Conservation (phyloP, 345 rosid species). For the Gossypium longicalyx region DNA sequence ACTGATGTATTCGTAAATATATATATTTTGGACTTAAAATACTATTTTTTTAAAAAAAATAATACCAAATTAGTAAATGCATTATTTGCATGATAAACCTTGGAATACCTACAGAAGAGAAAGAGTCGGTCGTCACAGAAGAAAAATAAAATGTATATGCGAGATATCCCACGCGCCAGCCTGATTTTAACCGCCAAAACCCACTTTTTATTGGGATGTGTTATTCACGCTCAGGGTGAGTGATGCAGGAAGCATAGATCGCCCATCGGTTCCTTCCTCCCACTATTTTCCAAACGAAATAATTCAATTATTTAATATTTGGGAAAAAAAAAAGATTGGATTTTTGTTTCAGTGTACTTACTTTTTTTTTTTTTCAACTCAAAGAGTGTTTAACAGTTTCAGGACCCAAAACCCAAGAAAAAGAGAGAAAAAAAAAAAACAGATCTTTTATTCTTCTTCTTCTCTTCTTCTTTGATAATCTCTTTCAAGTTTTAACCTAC, state of each 20-base stretch:
- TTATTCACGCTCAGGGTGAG: not conserved
- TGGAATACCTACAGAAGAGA: constrained; percentile 20
- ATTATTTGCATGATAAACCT: not conserved
- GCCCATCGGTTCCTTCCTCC: not conserved
- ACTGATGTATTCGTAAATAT: too few species aligned
- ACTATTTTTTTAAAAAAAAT: too few species aligned
- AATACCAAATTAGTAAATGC: too few species aligned
- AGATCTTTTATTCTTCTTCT: constrained; percentile 7
- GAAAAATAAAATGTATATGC: not conserved
- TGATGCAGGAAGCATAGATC: not conserved
- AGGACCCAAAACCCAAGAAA: constrained; percentile 5
- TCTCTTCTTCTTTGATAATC: constrained; percentile 6
- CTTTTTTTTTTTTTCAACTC: not conserved
- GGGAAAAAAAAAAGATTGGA: not conserved
- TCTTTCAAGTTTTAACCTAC: constrained; percentile 1
- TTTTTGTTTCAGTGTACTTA: not conserved
- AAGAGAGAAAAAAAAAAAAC: not conserved
- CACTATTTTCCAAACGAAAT: not conserved
- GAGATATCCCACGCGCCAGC: not conserved
- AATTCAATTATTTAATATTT: not conserved
- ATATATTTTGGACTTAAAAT: too few species aligned
- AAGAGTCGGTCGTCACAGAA: constrained; percentile 5
- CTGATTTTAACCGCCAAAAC: not conserved
- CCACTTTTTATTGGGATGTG: constrained; percentile 8
- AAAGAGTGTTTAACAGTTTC: not conserved